Evolutionary conservation across 2,329 filamentous ascomycete species (phyloP), one percentile per base, ranked within the genome.

Genomic region (Fusarium sp.): DNA sequence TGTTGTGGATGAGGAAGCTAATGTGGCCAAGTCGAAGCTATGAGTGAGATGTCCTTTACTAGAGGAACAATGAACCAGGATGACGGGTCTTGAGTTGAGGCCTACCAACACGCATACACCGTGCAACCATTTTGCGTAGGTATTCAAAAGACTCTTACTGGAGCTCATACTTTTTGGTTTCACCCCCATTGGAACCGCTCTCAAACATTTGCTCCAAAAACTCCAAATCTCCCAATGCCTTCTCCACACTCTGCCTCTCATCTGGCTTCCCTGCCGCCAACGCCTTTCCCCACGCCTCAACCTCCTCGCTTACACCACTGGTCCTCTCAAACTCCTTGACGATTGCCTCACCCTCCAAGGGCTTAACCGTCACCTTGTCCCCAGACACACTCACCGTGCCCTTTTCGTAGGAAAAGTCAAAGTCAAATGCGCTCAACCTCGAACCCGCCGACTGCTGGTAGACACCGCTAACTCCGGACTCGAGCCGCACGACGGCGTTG

Each of bases 181-280:
- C 81, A 1, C 87, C 87, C 37, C 82, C 81, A 50, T 83, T 77
- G 64, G 86, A 84, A 20, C 86, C 87, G 68, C 87, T 88, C 57
- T 77, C 82, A 77, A 88, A 81, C 82, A 88, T 86, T 76, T 82
- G 83, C 79, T 89, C 86, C 75, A 91, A 76, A 71, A 93, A 82
- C 81, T 92, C 88, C 72, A 93, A 78, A 81, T 93, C 91, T 9
- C 83, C 86, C 76, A 92, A 79, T 0, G 90, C 91, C 82, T 91
- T 85, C 78, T 91, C 87, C 0, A 88, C 86, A 10, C 83, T 84
- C 81, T 91, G 89, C 73, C 84, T 82, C n/a, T 83, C 79, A 74
- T 92, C 85, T 16, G 82, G 80, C 70, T 82, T 82, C 20, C 89
- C 89, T 13, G 82, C 81, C 3, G 81, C 76, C 39, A 93, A 76